Evolutionary conservation across 2,329 filamentous ascomycete genomes (phyloP).

Genomic region (Bertia moriformis): DNA sequence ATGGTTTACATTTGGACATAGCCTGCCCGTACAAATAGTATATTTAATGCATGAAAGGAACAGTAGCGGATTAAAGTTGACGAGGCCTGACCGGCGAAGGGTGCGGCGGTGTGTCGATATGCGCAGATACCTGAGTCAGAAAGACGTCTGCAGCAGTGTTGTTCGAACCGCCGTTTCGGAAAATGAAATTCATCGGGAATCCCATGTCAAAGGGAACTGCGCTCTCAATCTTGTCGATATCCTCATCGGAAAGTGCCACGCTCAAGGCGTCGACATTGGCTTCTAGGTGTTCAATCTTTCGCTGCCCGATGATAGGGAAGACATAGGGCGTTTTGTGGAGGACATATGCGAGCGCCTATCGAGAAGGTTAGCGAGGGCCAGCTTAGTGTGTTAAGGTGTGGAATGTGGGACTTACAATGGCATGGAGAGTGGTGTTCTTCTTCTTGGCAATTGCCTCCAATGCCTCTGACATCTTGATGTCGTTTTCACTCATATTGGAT

Average conservation of each 20-base stretch:
- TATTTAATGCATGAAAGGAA: too few species aligned
- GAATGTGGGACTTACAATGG: conserved; percentile 12
- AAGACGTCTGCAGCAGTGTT: neutral
- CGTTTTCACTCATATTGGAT: conserved; percentile 35
- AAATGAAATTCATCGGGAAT: conserved; percentile 51
- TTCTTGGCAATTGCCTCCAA: conserved; percentile 32
- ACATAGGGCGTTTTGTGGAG: conserved; percentile 59
- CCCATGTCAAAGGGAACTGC: conserved; percentile 48
- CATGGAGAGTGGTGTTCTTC: conserved; percentile 26
- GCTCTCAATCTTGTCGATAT: conserved; percentile 52
- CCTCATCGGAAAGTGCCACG: conserved; percentile 40
- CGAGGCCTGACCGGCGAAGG: neutral
- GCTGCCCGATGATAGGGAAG: conserved; percentile 59
- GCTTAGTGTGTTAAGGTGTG: neutral
- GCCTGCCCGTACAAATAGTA: too few species aligned
- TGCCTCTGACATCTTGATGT: conserved; percentile 30
- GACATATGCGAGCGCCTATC: conserved; percentile 54
- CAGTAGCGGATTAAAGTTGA: too few species aligned
- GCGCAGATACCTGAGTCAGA: neutral
- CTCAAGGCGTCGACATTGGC: conserved; percentile 55
- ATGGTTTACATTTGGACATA: too few species aligned
- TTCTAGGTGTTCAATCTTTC: conserved; percentile 55
- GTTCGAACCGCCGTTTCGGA: neutral
- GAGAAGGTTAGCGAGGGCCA: neutral
- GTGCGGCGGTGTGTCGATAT: neutral